These are phyloP conservation scores for Macadamia tetraphylla DNA, from an alignment of 164 flowering plant genomes.

Conservation along the genomic window DNA sequence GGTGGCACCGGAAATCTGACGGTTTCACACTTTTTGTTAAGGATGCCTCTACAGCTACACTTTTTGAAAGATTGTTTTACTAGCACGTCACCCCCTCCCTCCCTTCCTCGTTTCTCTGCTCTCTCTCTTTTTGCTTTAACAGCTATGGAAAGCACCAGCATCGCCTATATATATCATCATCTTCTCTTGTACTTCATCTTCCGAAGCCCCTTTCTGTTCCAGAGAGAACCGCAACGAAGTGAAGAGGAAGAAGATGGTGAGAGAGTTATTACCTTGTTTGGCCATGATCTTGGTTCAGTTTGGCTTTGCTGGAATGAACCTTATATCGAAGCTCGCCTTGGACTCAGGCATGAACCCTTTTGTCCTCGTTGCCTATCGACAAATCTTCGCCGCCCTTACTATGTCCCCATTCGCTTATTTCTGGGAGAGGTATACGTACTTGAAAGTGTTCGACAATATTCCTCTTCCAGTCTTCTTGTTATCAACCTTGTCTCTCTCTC, in stretches of 20 bases:
- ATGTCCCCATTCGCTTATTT: slow-evolving; percentile 57
- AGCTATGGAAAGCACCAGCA: too few species aligned
- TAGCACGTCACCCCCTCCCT: too few species aligned
- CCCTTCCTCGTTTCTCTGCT: too few species aligned
- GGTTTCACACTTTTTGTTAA: slow-evolving; percentile 9
- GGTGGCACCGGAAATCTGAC: slow-evolving; percentile 17
- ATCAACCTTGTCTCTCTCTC: neutral
- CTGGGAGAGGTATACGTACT: slow-evolving; percentile 43
- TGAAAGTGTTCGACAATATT: too few species aligned
- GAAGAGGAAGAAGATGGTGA: slow-evolving; percentile 9
- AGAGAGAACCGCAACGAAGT: too few species aligned
- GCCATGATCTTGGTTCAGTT: slow-evolving; percentile 59
- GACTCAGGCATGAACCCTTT: slow-evolving; percentile 69
- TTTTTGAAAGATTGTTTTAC: too few species aligned
- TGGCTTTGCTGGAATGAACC: slow-evolving; percentile 62
- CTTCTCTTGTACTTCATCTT: too few species aligned
- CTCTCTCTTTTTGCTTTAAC: too few species aligned
- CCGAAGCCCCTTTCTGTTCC: too few species aligned
- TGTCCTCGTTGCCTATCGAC: slow-evolving; percentile 62
- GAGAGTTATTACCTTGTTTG: slow-evolving; percentile 41
- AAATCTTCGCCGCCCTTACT: slow-evolving; percentile 51
- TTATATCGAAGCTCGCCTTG: slow-evolving; percentile 58
- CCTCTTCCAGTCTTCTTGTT: too few species aligned
- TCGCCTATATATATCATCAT: too few species aligned
- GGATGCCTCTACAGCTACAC: neutral